These are phyloP conservation scores for Xylaria intraflava DNA, from an alignment of 495 filamentous ascomycete species.

Conservation along the genomic window DNA sequence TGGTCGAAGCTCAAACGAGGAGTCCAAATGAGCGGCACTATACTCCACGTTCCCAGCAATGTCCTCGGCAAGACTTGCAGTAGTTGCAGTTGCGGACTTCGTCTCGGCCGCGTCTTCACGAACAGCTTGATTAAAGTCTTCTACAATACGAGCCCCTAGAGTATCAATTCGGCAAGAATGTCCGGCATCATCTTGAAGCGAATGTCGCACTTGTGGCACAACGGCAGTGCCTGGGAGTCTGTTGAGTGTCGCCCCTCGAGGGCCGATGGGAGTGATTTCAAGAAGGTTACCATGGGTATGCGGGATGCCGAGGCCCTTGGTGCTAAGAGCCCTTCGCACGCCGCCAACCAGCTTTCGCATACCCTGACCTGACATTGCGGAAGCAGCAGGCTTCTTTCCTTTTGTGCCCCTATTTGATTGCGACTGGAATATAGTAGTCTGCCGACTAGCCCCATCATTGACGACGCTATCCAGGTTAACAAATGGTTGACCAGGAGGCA, in stretches of 20 bases:
- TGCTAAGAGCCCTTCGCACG: constrained; percentile 81
- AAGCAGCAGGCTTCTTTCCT: constrained; percentile 33
- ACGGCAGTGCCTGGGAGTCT: constrained; percentile 48
- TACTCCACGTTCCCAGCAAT: constrained; percentile 24
- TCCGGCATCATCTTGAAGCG: constrained; percentile 34
- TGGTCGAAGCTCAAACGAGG: constrained; percentile 29
- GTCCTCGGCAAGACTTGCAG: not conserved
- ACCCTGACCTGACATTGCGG: constrained; percentile 53
- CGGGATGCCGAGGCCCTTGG: constrained; percentile 46
- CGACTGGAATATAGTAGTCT: constrained; percentile 45
- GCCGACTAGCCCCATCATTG: constrained; percentile 35
- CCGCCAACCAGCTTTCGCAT: constrained; percentile 83
- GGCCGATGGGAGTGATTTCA: constrained; percentile 45
- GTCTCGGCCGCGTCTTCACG: constrained; percentile 49
- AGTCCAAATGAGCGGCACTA: constrained; percentile 34
- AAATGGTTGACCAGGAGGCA: constrained; percentile 68
- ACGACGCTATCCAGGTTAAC: constrained; percentile 63
- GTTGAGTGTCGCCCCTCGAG: constrained; percentile 44
- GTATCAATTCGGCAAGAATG: constrained; percentile 60
- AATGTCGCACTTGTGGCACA: constrained; percentile 45
- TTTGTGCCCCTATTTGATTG: constrained; percentile 30
- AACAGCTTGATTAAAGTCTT: constrained; percentile 65
- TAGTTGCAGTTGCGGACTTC: constrained; percentile 11
- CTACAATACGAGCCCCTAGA: constrained; percentile 66
- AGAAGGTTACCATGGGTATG: constrained; percentile 42